Percentiles rank a stretch among this genome's conserved stretches.
Evolutionary conservation across 208 protist species (phyloP).

Genomic region (Leishmania arabica): DNA sequence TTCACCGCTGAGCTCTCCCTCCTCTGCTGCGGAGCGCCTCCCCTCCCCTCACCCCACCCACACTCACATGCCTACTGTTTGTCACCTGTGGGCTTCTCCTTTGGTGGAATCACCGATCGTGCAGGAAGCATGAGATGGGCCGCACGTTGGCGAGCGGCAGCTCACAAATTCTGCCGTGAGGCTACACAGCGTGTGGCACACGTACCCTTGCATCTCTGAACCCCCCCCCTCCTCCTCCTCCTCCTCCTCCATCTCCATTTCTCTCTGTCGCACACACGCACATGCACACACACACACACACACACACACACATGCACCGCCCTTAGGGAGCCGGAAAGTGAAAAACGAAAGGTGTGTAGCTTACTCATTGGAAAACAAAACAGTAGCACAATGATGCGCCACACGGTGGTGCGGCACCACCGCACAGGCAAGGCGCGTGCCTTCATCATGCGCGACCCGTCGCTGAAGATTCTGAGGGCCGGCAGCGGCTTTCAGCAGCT

Average conservation of each 20-base stretch:
- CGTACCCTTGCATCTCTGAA: not conserved
- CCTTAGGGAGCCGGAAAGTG: not conserved
- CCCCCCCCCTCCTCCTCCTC: not conserved
- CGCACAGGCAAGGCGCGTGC: slow-evolving; percentile 79
- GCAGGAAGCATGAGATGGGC: not conserved
- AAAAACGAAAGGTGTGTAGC: not conserved
- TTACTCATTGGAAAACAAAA: not conserved
- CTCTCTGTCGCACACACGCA: not conserved
- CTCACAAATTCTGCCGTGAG: not conserved
- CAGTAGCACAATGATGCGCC: slow-evolving; percentile 51
- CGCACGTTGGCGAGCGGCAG: not conserved
- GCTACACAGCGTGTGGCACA: not conserved
- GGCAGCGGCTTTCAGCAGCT: slow-evolving; percentile 72
- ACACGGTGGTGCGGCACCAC: slow-evolving; percentile 51
- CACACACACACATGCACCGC: not conserved
- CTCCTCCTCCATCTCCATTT: too few species aligned
- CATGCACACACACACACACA: not conserved
- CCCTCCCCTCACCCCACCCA: not conserved
- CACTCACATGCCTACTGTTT: too few species aligned
- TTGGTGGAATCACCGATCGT: not conserved
- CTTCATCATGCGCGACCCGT: slow-evolving; percentile 83
- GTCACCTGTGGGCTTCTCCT: too few species aligned
- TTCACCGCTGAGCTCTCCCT: not conserved
- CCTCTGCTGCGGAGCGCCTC: not conserved
- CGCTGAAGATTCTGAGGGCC: slow-evolving; percentile 66